Base-by-base conservation (phyloP, 2,329 filamentous ascomycete species). In the Proliferodiscus dingleyae region DNA sequence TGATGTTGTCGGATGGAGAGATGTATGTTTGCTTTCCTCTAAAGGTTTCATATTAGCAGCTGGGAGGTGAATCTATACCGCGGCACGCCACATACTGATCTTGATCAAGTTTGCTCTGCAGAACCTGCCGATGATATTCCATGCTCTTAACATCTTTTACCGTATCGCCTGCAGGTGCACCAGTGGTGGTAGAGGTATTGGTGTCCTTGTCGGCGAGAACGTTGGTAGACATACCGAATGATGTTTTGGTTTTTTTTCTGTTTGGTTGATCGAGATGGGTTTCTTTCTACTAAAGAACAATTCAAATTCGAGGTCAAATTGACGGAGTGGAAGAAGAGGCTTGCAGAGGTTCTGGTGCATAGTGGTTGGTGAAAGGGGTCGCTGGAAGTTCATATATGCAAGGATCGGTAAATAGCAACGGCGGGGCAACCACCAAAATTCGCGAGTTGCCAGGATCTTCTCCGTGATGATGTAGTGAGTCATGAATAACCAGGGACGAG, bases 1-100 rank as follows among this genome's bases (percentile, higher is more conserved):
- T 87, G 72, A 94, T 90, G 68, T 81, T 82, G 67, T 94, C 88
- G n/a, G 86, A 90, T 2, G 88, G 88, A 15, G 85, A 90, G 64
- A 90, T 73, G 68, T 90, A 91, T 30, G 58, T 54, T 52, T 57
- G 55, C 33, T 62, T 52, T 46, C 47, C 55, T 41, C 62, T 65
- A 37, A 11, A 15, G 37, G 23, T 3, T 9, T 18, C 19, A 10
- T 6, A 18, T 34, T 54, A 59, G 51, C 58, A 64, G 52, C 54
- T 56, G 21, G 38, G 32, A 13, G 19, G 9, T 6, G 4, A 24
- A 22, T 26, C 28, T 26, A 5, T 15, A 24, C 15, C 6, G 4
- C 13, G 1, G 15, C 4, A 37, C 33, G 37, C 37, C 37, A 70
- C 80, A 55, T 72, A 87, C 85, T 78, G 71, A 54, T 78, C 75